Evolutionary conservation across 2,329 filamentous ascomycete genomes (phyloP), one percentile per base, ranked within the genome.

Genomic region (Colletotrichum salicis): DNA sequence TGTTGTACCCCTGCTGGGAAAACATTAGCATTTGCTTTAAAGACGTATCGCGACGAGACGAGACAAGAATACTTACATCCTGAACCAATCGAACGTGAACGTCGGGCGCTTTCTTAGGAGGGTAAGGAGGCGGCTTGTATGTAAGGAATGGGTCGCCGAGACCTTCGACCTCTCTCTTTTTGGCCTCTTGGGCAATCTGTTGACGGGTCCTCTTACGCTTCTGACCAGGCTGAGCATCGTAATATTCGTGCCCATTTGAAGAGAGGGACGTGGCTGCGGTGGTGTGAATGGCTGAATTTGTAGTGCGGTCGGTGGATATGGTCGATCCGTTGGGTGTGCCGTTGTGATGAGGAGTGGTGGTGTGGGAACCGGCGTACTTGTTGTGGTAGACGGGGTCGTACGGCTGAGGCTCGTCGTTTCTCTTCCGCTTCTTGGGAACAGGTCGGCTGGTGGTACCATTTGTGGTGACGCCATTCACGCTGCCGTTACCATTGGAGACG

Each of bases 181-280:
- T 96, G 66, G 93, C 92, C 80, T 97, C 94, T 79, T 95, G 94
- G 77, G 94, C 93, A 67, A 92, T 88, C 75, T 95, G 93, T 76
- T 95, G 93, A 72, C 94, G 90, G 56, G 93, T 94, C 19, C 96
- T 90, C 84, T 97, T 98, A 78, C 95, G 90, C 85, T 98, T 98
- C 81, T 96, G 93, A 41, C 95, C 94, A n/a, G 90, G 86, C 64
- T 88, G 86, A 37, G 85, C 85, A 62, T 92, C 88, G 75, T 91
- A 89, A 62, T 93, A 91, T 78, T 93, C 92, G 57, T 89, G 87
- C 71, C 87, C 83, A 68, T 86, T 87, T 3, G 89, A 90, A 0
- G 90, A 91, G 54, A 90, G 83, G 5, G 96, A 98, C 0, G 96
- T 98, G 5, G 95, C 92, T 55, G 96, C 96, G 0, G 95, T 98